Conservation (phyloP, 2,329 filamentous ascomycete genomes). For the Sphaerulina vaccinii region DNA sequence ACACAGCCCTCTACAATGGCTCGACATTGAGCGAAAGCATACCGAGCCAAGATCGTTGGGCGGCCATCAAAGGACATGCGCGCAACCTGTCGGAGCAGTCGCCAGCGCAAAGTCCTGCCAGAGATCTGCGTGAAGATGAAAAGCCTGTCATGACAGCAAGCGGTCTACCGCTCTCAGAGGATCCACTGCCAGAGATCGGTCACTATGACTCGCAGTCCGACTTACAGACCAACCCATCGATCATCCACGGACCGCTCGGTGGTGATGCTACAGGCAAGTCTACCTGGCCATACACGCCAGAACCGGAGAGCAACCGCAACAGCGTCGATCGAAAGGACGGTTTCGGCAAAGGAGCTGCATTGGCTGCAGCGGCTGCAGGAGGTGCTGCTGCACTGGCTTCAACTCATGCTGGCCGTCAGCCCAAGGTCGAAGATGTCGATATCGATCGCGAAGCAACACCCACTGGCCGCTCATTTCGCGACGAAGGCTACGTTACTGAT, state of each 20-base stretch:
- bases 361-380: slow-evolving; percentile 30
- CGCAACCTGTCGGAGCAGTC: slow-evolving; percentile 42
- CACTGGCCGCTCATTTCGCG: slow-evolving; percentile 63
- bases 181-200: slow-evolving; percentile 76
- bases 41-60: slow-evolving; percentile 38
- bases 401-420: slow-evolving; percentile 37
- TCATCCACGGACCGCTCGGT: slow-evolving; percentile 72
- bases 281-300: slow-evolving; percentile 37
- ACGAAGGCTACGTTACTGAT: slow-evolving; percentile 91
- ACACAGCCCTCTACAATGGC: slow-evolving; percentile 33
- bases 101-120: slow-evolving; percentile 51
- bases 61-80: slow-evolving; percentile 44
- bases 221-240: slow-evolving; percentile 79
- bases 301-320: slow-evolving; percentile 27
- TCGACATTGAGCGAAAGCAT: slow-evolving; percentile 34
- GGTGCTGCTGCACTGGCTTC: slow-evolving; percentile 30
- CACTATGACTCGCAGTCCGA: slow-evolving; percentile 62
- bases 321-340: slow-evolving; percentile 21
- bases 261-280: slow-evolving; percentile 56
- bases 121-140: slow-evolving; percentile 31
- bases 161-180: slow-evolving; percentile 65
- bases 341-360: slow-evolving; percentile 20
- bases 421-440: slow-evolving; percentile 34
- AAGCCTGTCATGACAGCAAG: slow-evolving; percentile 62
- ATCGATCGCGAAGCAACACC: slow-evolving; percentile 35